A percentile compares a stretch with the other conserved stretches of the same genome.
phyloP scores from a whole-genome alignment of 1,139 yeast genomes.

The Zygosaccharomyces sapae region DNA sequence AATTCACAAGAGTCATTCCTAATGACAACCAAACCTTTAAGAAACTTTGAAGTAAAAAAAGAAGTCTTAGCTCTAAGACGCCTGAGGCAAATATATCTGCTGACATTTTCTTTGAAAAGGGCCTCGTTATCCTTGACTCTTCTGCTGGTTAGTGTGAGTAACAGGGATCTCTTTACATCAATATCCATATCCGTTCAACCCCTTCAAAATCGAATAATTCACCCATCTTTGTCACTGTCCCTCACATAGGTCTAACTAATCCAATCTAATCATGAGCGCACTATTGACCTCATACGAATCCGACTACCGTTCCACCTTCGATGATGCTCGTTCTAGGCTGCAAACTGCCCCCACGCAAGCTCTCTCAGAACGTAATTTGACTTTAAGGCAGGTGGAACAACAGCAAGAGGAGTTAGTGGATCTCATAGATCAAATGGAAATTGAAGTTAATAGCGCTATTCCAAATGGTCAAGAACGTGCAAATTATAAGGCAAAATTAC shows the following conservation, averaged over 20 bases:
- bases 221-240: background rate
- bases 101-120: too few species aligned
- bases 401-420: slow-evolving; percentile 34
- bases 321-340: slow-evolving; percentile 25
- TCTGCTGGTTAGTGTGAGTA: background rate
- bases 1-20: background rate
- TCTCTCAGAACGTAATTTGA: slow-evolving; percentile 25
- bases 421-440: slow-evolving; percentile 36
- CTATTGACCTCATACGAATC: slow-evolving; percentile 32
- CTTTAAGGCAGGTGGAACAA: slow-evolving; percentile 29
- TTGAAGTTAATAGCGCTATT: slow-evolving; percentile 32
- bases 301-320: slow-evolving; percentile 33
- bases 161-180: background rate
- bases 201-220: background rate
- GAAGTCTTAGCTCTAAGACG: background rate
- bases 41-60: background rate
- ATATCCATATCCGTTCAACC: background rate
- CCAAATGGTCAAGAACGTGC: slow-evolving; percentile 25
- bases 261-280: slow-evolving; percentile 19
- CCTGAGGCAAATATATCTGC: too few species aligned
- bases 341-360: slow-evolving; percentile 24
- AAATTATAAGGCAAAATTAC: slow-evolving; percentile 26
- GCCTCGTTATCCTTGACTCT: background rate
- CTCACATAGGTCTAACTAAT: background rate
- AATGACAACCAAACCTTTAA: background rate